Evolutionary conservation across 2,329 filamentous ascomycete species (phyloP), one percentile per base, ranked within the genome.

Genomic region (Penicillium sp.): DNA sequence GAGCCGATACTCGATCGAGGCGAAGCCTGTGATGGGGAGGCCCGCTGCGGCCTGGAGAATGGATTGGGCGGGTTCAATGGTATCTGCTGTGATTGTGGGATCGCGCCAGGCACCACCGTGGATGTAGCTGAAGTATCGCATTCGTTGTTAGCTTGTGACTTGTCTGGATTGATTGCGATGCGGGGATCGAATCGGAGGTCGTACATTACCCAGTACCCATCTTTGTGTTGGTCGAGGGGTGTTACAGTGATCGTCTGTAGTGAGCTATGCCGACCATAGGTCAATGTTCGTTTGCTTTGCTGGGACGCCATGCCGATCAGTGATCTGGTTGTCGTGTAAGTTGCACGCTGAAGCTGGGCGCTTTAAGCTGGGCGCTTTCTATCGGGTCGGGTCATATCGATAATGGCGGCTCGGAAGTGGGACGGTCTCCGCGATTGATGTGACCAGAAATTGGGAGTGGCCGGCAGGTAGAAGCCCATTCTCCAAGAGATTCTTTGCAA

Each of bases 51-150:
- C 62, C 27, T 74, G 70, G 11, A 79, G 70, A 43, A 70, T 60
- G 1, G 69, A 66, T 35, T 75, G 65, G 2, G 78, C 73, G 4
- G 71, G 69, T 9, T 70, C 60, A 60, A 81, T 77, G 1, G 70
- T 69, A 7, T 63, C 55, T 3, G 75, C 69, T 13, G 74, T 76
- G 39, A 78, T 70, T 11, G 65, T 69, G 51, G 79, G 79, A 60
- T 82, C 80, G 44, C 80, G 75, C 76, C 80, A 82, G 63, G 79
- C 80, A 55, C 80, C 80, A 44, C 80, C 80, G 64, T 82, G 80
- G 58, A 82, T 78, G 60, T 77, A 80, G 55, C 76, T 78, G 54
- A 4, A 36, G 36, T 22, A 31, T 27, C 11, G 19, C 18, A 5
- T 3, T 35, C 44, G 37, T 13, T 10, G 43, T 58, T 27, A 60